Evolutionary conservation across 352 stramenopile species (phyloP), one percentile per base, ranked within the genome.

Genomic region (Thalassiosira delicatula): DNA sequence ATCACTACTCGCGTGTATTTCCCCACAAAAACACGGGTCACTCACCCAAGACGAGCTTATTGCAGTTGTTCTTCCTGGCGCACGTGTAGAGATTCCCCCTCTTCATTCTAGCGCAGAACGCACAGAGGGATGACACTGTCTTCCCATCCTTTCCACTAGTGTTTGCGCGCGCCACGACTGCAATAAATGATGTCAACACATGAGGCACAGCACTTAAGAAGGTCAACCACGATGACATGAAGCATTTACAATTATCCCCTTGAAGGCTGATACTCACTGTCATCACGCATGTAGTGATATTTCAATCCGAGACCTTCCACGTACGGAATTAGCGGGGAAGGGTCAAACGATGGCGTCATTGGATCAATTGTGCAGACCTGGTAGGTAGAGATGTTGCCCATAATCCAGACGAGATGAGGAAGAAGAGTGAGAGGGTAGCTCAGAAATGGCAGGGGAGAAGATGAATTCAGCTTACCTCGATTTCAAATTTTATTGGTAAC

Each of bases 91-190:
- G 88, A 83, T 98, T 92, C 4, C 97, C 97, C 33, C 97, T 94
- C 88, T 99, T 99, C 95, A 99, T 98, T 61, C 97, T 92, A 21
- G 95, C 92, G 87, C 97, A 99, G 84, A 97, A 99, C 37, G 95
- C 93, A 87, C 97, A 99, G 54, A 99, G 88, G n/a, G 95, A 95
- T 82, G 90, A 97, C 63, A 94, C 91, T 32, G 60, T 83, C 60
- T 90, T 84, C 57, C 90, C 90, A 84, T 93, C 81, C 70, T 88
- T 94, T 40, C 92, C 94, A 62, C 69, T 87, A 27, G 76, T 92
- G 59, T 85, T 91, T 46, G 94, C 94, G 79, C 91, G 79, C 70
- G 92, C 82, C 56, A 97, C 89, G 72, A 96, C 77, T 85, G 27
- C 14, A 14, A 92, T 14, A 68, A 46, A 59, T 33, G 35, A 46